These are phyloP conservation scores for Priceomyces melissophilus DNA, from an alignment of 805 yeast genomes.

Conservation along the genomic window DNA sequence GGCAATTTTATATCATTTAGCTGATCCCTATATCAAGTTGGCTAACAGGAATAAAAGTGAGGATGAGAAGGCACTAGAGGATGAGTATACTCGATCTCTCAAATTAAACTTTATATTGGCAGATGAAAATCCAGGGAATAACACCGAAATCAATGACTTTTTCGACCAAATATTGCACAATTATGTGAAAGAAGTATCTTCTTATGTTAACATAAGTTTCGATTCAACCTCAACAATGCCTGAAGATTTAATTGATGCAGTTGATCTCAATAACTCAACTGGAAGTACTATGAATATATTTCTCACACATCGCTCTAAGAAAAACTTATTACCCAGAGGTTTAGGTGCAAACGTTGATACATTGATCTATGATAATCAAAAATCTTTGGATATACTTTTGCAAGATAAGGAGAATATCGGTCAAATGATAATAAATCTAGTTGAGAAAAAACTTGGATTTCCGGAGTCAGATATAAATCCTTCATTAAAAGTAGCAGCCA, in stretches of 20 bases:
- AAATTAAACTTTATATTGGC: constrained; percentile 1
- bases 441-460: constrained; percentile 3
- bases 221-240: not conserved
- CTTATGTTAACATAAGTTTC: not conserved
- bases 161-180: not conserved
- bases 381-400: not conserved
- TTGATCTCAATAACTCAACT: not conserved
- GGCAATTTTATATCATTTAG: constrained; percentile 28
- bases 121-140: not conserved
- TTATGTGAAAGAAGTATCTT: not conserved
- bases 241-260: not conserved
- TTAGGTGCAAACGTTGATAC: not conserved
- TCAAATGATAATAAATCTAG: not conserved
- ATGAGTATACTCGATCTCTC: not conserved
- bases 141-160: not conserved
- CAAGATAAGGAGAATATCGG: not conserved
- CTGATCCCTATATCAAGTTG: constrained; percentile 22
- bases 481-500: not conserved
- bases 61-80: not conserved
- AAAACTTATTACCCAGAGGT: not conserved
- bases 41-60: not conserved
- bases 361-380: not conserved
- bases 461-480: not conserved
- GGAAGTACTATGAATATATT: not conserved
- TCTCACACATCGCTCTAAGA: constrained; percentile 1